Percentiles rank a stretch among this genome's conserved stretches.
Conservation (phyloP, 768 basidiomycete species). For the Tylopilus intermedius region DNA sequence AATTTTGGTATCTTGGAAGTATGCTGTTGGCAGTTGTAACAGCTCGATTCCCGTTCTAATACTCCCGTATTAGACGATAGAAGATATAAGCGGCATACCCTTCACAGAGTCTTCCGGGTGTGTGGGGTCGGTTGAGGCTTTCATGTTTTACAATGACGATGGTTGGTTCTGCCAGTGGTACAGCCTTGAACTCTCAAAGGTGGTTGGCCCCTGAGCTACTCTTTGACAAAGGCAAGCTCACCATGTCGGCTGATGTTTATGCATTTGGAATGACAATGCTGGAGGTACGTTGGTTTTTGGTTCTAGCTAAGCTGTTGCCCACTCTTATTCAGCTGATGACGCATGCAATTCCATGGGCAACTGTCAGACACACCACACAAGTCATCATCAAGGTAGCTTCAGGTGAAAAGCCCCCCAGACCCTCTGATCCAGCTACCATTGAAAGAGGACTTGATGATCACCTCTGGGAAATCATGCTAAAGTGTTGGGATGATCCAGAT, state of each 20-base stretch:
- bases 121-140: background rate
- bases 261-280: constrained; percentile 55
- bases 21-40: background rate
- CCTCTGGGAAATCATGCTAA: constrained; percentile 40
- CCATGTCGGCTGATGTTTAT: constrained; percentile 48
- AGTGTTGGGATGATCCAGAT: constrained; percentile 40
- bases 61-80: constrained; percentile 39
- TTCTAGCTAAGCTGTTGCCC: background rate
- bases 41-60: background rate
- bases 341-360: constrained; percentile 47
- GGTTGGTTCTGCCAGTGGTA: constrained; percentile 7
- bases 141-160: background rate
- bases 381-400: constrained; percentile 42
- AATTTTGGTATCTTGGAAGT: constrained; percentile 57
- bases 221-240: constrained; percentile 44
- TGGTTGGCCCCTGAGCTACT: constrained; percentile 59
- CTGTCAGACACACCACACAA: constrained; percentile 47
- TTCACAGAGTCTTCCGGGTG: constrained; percentile 45
- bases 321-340: constrained; percentile 41
- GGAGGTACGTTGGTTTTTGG: constrained; percentile 35
- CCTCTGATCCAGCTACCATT: constrained; percentile 30
- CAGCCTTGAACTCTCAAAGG: constrained; percentile 30
- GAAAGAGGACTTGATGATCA: constrained; percentile 42
- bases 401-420: constrained; percentile 42
- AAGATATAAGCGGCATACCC: constrained; percentile 53